Evolutionary conservation across 1,284 basidiomycete species (phyloP).

Genomic region (Pisolithus thermaeus): DNA sequence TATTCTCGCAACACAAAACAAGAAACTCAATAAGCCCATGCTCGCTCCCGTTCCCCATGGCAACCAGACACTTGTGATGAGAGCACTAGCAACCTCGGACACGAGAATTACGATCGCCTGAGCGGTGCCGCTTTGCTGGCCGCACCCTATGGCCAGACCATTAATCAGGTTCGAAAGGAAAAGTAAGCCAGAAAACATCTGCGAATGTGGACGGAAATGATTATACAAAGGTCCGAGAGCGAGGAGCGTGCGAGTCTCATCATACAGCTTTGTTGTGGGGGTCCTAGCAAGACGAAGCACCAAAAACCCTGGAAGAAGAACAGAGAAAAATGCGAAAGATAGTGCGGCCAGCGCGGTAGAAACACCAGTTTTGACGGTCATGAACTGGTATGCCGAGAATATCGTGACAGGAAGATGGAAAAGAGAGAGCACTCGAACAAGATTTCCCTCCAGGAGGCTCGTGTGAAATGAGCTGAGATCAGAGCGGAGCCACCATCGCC

Average conservation of each 20-base stretch:
- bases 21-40: slow-evolving; percentile 91
- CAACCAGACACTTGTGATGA: slow-evolving; percentile 88
- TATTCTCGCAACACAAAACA: slow-evolving; percentile 87
- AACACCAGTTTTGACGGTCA: slow-evolving; percentile 28
- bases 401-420: slow-evolving; percentile 94
- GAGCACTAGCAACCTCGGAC: slow-evolving; percentile 75
- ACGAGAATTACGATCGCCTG: slow-evolving; percentile 88
- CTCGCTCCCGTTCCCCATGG: slow-evolving; percentile 96
- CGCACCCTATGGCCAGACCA: slow-evolving; percentile 83
- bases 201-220: slow-evolving; percentile 87
- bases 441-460: slow-evolving; percentile 80
- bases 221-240: slow-evolving; percentile 93
- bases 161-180: slow-evolving; percentile 79
- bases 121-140: slow-evolving; percentile 83
- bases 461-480: slow-evolving; percentile 72
- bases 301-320: slow-evolving; percentile 72
- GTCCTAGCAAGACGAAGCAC: slow-evolving; percentile 74
- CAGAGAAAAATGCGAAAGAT: slow-evolving; percentile 74
- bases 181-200: slow-evolving; percentile 80
- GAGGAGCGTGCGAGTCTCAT: slow-evolving; percentile 89
- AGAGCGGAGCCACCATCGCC: slow-evolving; percentile 51
- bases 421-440: slow-evolving; percentile 82
- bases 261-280: slow-evolving; percentile 87
- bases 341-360: slow-evolving; percentile 69
- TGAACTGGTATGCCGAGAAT: slow-evolving; percentile 69